Conservation (phyloP, 495 filamentous ascomycete species). For the Xylaria bambusicola region DNA sequence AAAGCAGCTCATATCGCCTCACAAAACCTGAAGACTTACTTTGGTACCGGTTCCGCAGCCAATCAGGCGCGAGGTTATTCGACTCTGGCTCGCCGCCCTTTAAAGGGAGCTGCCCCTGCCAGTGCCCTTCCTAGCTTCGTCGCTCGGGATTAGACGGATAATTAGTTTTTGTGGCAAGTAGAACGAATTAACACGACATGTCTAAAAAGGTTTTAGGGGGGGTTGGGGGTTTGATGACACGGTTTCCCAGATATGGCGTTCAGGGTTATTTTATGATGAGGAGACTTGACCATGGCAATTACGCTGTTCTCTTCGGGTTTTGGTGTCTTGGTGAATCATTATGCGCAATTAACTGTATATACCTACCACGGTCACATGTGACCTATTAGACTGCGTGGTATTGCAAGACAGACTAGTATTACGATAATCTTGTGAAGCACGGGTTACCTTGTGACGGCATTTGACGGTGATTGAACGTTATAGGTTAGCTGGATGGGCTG, state of each 20-base stretch:
- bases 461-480: not conserved
- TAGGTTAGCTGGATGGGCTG: no score
- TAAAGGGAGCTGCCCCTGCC: conserved; percentile 21
- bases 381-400: conserved; percentile 6
- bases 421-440: not conserved
- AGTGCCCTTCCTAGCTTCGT: conserved; percentile 18
- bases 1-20: conserved; percentile 66
- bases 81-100: conserved; percentile 27
- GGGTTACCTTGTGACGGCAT: not conserved
- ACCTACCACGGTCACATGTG: not conserved
- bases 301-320: not conserved
- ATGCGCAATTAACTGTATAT: conserved; percentile 7
- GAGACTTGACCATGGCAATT: not conserved
- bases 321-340: not conserved
- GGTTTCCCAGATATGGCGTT: conserved; percentile 3
- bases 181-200: no score
- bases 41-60: conserved; percentile 31
- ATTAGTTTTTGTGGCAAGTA: no score
- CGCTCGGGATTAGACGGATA: no score
- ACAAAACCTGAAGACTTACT: conserved; percentile 42
- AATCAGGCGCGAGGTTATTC: conserved; percentile 35
- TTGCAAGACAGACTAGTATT: not conserved
- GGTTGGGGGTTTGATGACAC: not conserved
- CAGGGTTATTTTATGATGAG: not conserved
- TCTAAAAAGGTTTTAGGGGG: no score